Conservation (phyloP, 371 early-diverging fungal species). For the Zopfochytrium polystomum region DNA sequence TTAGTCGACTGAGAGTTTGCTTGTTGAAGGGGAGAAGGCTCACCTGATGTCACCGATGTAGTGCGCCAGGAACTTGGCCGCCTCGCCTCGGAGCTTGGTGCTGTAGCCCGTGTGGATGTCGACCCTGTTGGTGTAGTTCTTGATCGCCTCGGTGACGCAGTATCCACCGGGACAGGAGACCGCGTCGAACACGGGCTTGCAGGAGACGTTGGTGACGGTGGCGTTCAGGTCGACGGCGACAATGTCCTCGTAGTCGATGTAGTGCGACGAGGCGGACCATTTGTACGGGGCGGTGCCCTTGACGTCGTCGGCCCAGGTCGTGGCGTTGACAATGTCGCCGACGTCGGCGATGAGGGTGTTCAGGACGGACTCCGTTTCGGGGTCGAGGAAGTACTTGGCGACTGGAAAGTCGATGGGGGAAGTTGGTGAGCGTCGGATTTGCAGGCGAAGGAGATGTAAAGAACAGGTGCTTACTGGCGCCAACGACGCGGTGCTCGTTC, state of each 20-base stretch:
- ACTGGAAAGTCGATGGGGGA: no score
- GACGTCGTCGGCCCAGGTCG: slow-evolving; percentile 11
- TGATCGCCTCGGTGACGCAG: slow-evolving; percentile 28
- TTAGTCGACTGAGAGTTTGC: no score
- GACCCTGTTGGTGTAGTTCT: slow-evolving; percentile 25
- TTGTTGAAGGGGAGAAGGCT: no score
- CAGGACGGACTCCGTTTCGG: slow-evolving; percentile 14
- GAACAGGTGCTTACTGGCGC: no score
- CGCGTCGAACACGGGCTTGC: slow-evolving; percentile 8
- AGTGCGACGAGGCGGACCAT: slow-evolving; percentile 15
- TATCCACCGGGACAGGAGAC: slow-evolving; percentile 18
- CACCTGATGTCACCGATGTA: slow-evolving; percentile 55
- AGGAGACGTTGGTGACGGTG: slow-evolving; percentile 6
- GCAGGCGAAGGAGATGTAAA: no score
- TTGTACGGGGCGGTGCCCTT: not conserved
- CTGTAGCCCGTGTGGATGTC: not conserved
- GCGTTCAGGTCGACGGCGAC: slow-evolving; percentile 16
- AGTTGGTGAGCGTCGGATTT: no score
- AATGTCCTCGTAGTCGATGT: slow-evolving; percentile 18
- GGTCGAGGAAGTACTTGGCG: slow-evolving; percentile 16
- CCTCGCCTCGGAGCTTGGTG: slow-evolving; percentile 27
- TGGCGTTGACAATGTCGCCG: slow-evolving; percentile 10
- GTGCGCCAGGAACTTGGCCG: slow-evolving; percentile 51
- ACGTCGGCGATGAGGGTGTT: slow-evolving; percentile 9
- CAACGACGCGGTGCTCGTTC: no score